Conservation (phyloP, 805 yeast species). For the Zygoascus flipseniorum region DNA sequence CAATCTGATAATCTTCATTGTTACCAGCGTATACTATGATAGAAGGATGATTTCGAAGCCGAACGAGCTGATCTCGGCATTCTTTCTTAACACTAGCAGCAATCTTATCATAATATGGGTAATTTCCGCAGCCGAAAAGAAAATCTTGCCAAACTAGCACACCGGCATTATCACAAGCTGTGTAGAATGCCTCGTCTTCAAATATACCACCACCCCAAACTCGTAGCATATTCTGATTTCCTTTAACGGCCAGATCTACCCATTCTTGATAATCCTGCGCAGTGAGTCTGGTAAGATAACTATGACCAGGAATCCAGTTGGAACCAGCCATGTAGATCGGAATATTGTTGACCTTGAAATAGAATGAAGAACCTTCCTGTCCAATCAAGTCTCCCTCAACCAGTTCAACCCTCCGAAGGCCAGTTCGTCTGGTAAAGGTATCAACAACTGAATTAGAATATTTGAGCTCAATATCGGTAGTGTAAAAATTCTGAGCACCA, state of each 20-base stretch:
- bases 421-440: slow-evolving; percentile 7
- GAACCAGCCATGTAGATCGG: slow-evolving; percentile 35
- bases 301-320: slow-evolving; percentile 42
- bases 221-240: slow-evolving; percentile 37
- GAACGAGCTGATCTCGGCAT: slow-evolving; percentile 30
- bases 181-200: slow-evolving; percentile 35
- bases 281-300: slow-evolving; percentile 30
- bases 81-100: slow-evolving; percentile 31
- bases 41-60: slow-evolving; percentile 36
- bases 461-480: not conserved
- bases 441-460: not conserved
- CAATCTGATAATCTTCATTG: slow-evolving; percentile 39
- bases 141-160: slow-evolving; percentile 46
- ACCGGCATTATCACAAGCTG: slow-evolving; percentile 36
- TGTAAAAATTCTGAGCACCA: not conserved
- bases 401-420: slow-evolving; percentile 36
- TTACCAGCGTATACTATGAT: slow-evolving; percentile 36
- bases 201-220: slow-evolving; percentile 44
- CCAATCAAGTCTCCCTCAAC: slow-evolving; percentile 28
- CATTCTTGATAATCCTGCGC: slow-evolving; percentile 28
- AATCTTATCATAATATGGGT: slow-evolving; percentile 36
- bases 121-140: slow-evolving; percentile 47
- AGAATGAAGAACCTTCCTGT: slow-evolving; percentile 33
- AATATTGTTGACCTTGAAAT: slow-evolving; percentile 33
- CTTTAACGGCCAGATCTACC: slow-evolving; percentile 30